Base-by-base conservation (phyloP, 192 early-diverging fungal genomes). In the Diversispora epigaea region DNA sequence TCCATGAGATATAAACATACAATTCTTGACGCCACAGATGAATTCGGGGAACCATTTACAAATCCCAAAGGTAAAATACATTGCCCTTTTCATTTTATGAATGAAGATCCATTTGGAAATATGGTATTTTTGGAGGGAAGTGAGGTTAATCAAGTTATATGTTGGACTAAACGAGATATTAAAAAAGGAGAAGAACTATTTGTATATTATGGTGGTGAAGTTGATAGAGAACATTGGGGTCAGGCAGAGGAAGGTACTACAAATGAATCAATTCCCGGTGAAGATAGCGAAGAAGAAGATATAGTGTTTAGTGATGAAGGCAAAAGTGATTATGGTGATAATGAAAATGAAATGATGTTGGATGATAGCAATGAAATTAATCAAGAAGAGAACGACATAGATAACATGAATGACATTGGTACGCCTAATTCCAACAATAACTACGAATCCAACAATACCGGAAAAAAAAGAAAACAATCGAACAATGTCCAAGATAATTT, bases 1-100 rank as follows among this genome's bases (percentile, higher is more conserved):
- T 90, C 95, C 1, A 91, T 96, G 77, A 93, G 92, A 87, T 97
- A 96, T 76, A 87, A 93, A 17, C 88, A 90, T n/a, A 96, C 91
- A 0, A 92, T 97, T 0, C 78, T 97, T 12, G 95, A 97, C 79
- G 95, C 94, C 0, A 96, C 95, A 4, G 92, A 97, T 63, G 88
- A 90, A 4, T 71, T 85, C 4, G 95, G 95, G 0, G 76, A 87
- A 68, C 94, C 95, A 0, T 93, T 87, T 68, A 86, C 83, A 6
- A 87, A 96, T 71, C 88, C 85, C 11, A 52, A 79, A 0, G 85
- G 84, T 0, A 77, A 61, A 4, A 75, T 90, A 65, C 90, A 87
- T 66, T 97, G 95, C 57, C 95, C 95, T 43, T 95, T 97, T 73
- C 93, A 97, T 77, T 96, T 92, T 77, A 93, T 97, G 90, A 97